These are phyloP conservation scores for Tuber magnatum DNA, from an alignment of 495 filamentous ascomycete species.

Conservation along the genomic window DNA sequence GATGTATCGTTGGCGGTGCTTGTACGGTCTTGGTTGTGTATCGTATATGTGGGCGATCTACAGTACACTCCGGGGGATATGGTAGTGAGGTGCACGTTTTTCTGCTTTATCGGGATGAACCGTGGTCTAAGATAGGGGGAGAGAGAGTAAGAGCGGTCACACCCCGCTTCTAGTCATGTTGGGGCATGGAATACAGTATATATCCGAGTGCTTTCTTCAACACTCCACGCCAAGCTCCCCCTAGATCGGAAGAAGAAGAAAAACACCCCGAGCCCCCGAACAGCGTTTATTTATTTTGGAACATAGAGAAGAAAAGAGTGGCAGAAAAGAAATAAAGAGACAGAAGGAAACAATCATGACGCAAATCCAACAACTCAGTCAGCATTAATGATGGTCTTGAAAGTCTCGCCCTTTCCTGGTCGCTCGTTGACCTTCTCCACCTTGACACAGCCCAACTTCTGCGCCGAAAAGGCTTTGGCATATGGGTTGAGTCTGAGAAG, in stretches of 20 bases:
- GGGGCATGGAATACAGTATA: neutral
- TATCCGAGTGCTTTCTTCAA: neutral
- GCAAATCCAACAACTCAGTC: conserved; percentile 23
- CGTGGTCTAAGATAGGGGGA: neutral
- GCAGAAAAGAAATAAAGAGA: neutral
- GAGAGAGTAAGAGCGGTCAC: neutral
- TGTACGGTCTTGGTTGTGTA: neutral
- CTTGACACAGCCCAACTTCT: conserved; percentile 64
- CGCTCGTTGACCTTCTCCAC: conserved; percentile 44
- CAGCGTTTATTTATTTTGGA: conserved; percentile 32
- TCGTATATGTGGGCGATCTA: neutral
- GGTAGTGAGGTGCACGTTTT: neutral
- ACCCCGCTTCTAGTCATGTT: neutral
- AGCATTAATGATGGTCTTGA: conserved; percentile 35
- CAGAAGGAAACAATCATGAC: conserved; percentile 18
- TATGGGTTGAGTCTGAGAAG: conserved; percentile 96
- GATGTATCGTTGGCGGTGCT: neutral
- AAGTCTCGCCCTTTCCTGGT: conserved; percentile 33
- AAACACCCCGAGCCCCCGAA: conserved; percentile 7
- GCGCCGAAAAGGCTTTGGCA: conserved; percentile 74
- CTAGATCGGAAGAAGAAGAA: neutral
- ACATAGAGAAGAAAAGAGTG: conserved; percentile 14
- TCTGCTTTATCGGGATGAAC: neutral
- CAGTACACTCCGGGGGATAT: neutral
- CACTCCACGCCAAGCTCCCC: neutral